Percentiles rank a stretch among this genome's conserved stretches.
Conservation (phyloP, 78 protist genomes). For the Andalucia godoyi region DNA sequence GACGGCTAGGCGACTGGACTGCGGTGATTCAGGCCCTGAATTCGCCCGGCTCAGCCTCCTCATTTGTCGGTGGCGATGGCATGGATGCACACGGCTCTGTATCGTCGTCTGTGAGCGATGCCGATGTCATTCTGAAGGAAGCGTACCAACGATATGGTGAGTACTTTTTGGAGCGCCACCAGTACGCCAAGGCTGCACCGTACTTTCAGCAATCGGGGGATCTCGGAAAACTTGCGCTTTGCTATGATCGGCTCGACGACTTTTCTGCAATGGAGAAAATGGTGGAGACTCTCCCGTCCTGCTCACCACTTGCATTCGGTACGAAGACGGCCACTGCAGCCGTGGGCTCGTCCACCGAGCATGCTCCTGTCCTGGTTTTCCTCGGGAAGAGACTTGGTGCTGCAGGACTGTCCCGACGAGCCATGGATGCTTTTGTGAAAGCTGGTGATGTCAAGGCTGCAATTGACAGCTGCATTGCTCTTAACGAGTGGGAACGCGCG, state of each 20-base stretch:
- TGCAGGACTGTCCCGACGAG: too few species aligned
- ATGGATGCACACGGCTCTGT: too few species aligned
- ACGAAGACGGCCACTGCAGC: too few species aligned
- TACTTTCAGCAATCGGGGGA: constrained; percentile 27
- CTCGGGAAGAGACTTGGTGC: constrained; percentile 1
- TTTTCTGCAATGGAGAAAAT: constrained; percentile 3
- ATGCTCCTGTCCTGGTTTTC: too few species aligned
- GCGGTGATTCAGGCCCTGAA: constrained; percentile 32
- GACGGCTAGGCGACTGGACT: constrained; percentile 63
- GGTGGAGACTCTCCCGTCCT: background rate
- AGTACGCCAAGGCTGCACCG: constrained; percentile 33
- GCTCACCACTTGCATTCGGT: too few species aligned
- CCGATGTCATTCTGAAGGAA: constrained; percentile 20
- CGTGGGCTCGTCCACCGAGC: too few species aligned
- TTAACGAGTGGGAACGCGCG: constrained; percentile 56
- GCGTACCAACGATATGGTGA: constrained; percentile 61
- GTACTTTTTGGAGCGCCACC: constrained; percentile 48
- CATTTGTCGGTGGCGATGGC: too few species aligned
- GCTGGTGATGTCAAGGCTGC: constrained; percentile 39
- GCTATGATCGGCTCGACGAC: constrained; percentile 27
- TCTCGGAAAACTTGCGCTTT: constrained; percentile 5
- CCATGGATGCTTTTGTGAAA: too few species aligned
- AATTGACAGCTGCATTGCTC: constrained; percentile 46
- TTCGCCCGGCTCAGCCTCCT: too few species aligned
- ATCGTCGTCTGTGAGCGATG: constrained; percentile 17